Base-by-base conservation (phyloP, 2,329 filamentous ascomycete species). In the Phialemonium atrogriseum region DNA sequence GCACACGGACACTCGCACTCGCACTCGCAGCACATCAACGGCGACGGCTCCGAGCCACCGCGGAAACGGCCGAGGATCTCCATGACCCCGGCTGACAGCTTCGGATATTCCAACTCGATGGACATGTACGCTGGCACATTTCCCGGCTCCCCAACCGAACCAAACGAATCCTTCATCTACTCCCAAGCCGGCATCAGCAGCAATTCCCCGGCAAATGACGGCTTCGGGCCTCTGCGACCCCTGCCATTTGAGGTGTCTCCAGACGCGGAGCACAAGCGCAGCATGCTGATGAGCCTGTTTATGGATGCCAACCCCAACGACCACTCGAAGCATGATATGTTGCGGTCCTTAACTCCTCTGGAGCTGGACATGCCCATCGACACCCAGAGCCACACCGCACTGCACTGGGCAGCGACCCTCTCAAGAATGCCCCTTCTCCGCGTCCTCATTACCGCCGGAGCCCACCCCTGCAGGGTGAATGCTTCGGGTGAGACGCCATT, bases 391-490 rank as follows among this genome's bases (percentile, higher is more conserved):
- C 86, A 96, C 50, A 96, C 87, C 12, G 88, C 88, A 3, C 66
- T 98, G 24, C 89, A 96, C 51, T 98, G 91, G 91, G 91, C 91
- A 3, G 87, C 91, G 5, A 95, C 91, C 5, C 68, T 98, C 27
- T 87, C 87, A 3, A 81, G 89, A 11, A 80, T 94, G 52, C 74
- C 84, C 2, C 68, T 98, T 5, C 66, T 96, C 35, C 78, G 84
- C 33, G 73, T 88, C 0, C 68, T 98, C 9, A 84, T 96, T 34
- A 70, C 77, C 5, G 81, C 82, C 27, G 91, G 91, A 2, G 88
- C 89, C 2, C 94, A 80, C 44, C 86, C 94, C 27, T 84, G 80
- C 52, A 76, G 91, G 18, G 81, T 94, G 2, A 98, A 96, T 49
- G 78, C 80, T 15, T 82, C 81, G 2, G 91, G 91, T 10, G 88